phyloP scores from a whole-genome alignment of 73 alveolate species.

The Paramecium sonneborni region DNA sequence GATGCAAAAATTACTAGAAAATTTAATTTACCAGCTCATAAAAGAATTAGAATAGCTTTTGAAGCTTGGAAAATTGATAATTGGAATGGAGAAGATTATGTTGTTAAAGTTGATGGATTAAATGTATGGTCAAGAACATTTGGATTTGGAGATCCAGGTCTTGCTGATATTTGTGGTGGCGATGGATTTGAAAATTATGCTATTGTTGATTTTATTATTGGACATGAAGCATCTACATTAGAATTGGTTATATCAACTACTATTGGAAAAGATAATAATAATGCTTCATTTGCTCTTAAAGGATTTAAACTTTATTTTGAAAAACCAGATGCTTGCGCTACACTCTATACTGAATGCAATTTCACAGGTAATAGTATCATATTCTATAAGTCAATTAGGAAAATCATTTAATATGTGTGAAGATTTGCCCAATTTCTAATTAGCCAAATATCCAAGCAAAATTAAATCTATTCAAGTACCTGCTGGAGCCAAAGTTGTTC shows the following conservation, averaged over 20 bases:
- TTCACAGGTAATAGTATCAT: background rate
- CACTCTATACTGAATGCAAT: slow-evolving; percentile 35
- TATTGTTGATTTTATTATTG: slow-evolving; percentile 17
- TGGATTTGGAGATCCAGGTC: slow-evolving; percentile 47
- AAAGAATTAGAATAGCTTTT: slow-evolving; percentile 25
- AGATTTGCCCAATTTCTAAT: background rate
- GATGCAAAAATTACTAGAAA: slow-evolving; percentile 21
- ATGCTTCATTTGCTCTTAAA: slow-evolving; percentile 22
- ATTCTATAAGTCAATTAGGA: background rate
- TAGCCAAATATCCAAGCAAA: slow-evolving; percentile 11
- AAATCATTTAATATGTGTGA: slow-evolving; percentile 43
- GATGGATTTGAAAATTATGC: slow-evolving; percentile 8
- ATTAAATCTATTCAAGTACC: slow-evolving; percentile 30
- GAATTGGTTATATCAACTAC: background rate
- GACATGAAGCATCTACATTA: background rate
- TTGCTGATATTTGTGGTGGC: slow-evolving; percentile 26
- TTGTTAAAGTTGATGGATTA: background rate
- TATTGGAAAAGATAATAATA: background rate
- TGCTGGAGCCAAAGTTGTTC: background rate
- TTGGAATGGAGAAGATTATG: slow-evolving; percentile 18
- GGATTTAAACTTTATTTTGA: slow-evolving; percentile 1
- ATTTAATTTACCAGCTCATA: slow-evolving; percentile 6
- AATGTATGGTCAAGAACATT: background rate
- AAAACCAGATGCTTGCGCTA: slow-evolving; percentile 39
- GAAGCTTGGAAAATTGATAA: slow-evolving; percentile 30